Percentiles rank a stretch among this genome's conserved stretches.
Conservation (phyloP, 805 yeast genomes). For the Hanseniaspora hatyaiensis region DNA sequence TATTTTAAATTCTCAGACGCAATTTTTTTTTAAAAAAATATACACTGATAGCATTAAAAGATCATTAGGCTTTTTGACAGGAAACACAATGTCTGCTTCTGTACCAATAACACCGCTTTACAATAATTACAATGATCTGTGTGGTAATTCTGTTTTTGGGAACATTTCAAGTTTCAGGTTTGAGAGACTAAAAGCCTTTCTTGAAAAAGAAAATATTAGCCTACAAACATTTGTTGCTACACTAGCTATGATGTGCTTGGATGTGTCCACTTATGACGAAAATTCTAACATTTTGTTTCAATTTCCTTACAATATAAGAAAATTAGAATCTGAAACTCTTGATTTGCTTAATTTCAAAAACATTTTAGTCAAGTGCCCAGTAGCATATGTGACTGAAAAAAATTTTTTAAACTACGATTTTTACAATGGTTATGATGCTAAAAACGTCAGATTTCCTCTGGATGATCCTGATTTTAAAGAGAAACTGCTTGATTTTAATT, state of each 20-base stretch:
- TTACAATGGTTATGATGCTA: conserved; percentile 22
- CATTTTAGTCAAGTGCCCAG: conserved; percentile 24
- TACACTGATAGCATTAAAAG: conserved; percentile 23
- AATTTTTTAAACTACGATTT: conserved; percentile 17
- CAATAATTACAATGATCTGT: conserved; percentile 20
- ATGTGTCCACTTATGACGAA: conserved; percentile 17
- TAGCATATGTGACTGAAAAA: conserved; percentile 22
- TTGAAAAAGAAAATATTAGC: conserved; percentile 21
- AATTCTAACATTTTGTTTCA: conserved; percentile 22
- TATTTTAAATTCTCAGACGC: conserved; percentile 24
- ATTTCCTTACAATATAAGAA: conserved; percentile 23
- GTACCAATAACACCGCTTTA: background rate
- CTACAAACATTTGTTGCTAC: conserved; percentile 25
- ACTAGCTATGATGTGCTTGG: conserved; percentile 24
- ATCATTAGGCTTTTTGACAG: conserved; percentile 21
- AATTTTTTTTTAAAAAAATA: conserved; percentile 24
- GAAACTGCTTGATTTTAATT: conserved; percentile 23
- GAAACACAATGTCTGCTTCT: background rate
- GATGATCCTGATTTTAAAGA: conserved; percentile 20
- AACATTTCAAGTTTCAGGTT: conserved; percentile 20
- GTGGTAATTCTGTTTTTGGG: conserved; percentile 27
- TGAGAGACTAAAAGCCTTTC: conserved; percentile 17
- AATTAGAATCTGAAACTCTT: conserved; percentile 12
- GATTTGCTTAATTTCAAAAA: conserved; percentile 25
- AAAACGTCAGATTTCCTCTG: conserved; percentile 17